phyloP scores from a whole-genome alignment of 805 yeast genomes.

The Jamesozyma rosinii region DNA sequence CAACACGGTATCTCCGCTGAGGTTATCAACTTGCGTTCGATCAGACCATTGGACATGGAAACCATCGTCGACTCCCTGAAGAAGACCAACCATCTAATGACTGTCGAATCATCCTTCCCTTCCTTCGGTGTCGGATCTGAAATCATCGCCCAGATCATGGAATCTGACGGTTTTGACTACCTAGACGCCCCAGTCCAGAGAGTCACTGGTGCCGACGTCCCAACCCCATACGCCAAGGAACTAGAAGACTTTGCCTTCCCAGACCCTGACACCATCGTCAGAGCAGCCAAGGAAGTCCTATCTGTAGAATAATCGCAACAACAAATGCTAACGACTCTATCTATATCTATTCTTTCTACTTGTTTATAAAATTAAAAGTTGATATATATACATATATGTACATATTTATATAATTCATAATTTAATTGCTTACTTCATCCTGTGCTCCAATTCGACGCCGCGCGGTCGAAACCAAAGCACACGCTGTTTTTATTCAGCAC shows the following conservation, averaged over 20 bases:
- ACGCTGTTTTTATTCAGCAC: too few species aligned
- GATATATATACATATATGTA: too few species aligned
- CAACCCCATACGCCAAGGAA: constrained; percentile 95
- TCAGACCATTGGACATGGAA: constrained; percentile 90
- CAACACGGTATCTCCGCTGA: constrained; percentile 85
- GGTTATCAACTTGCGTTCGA: constrained; percentile 90
- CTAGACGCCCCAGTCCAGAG: constrained; percentile 97
- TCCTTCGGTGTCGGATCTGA: constrained; percentile 98
- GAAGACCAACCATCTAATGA: constrained; percentile 92
- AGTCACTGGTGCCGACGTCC: constrained; percentile 98
- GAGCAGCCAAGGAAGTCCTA: constrained; percentile 76
- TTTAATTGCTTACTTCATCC: neutral
- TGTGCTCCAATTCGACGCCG: too few species aligned
- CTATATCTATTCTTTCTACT: neutral
- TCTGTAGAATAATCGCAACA: constrained; percentile 39
- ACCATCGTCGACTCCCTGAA: constrained; percentile 79
- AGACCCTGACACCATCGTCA: constrained; percentile 78
- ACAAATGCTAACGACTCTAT: neutral
- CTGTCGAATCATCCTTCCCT: constrained; percentile 97
- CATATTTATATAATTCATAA: neutral
- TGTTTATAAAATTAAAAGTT: neutral
- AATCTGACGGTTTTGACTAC: constrained; percentile 95
- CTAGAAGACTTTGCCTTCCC: constrained; percentile 99
- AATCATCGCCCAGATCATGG: constrained; percentile 95
- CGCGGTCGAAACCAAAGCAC: too few species aligned